Evolutionary conservation across 768 basidiomycete species (phyloP), one percentile per base, ranked within the genome.

Genomic region (Tricholoma flavovirens): DNA sequence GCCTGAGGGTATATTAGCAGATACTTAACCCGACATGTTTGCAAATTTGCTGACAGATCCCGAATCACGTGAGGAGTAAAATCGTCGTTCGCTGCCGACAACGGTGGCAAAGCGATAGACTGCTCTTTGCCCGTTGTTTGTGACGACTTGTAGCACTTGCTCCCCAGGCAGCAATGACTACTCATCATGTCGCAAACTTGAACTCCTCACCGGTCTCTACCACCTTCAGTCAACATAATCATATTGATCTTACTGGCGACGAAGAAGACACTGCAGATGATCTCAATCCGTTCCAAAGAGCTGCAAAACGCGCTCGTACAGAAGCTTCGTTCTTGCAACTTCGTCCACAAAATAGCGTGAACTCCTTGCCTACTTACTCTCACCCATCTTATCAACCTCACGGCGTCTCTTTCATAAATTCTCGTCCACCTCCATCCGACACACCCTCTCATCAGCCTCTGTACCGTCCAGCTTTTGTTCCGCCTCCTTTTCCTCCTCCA

Each of bases 161-260:
- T 5, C 4, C 30, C 10, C 7, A n/a, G 2, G 15, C 15, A 30
- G 14, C 8, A 9, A 49, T 49, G 46, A 24, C 45, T 14, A 10
- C 46, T 17, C 26, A 49, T 29, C 43, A 45, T 22, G 43, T 11
- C 21, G n/a, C 45, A 9, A 46, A 26, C 24, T 36, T 33, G 33
- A 22, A 22, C 10, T 26, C 8, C 14, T 8, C 42, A 43, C 1
- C 9, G 3, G 10, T 22, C 17, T 21, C 62, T 10, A 22, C 48
- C 14, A 6, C 54, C 24, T 53, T 55, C 58, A 54, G 30, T 19
- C 59, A 60, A 26, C 43, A 53, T 30, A 58, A 46, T 36, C 63
- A 62, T 43, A 89, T 89, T 67, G 87, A 88, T 75, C 77, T 89
- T 58, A 88, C 86, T 22, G 72, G 75, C 58, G 87, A 86, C 70